Base-by-base conservation (phyloP, 2,329 filamentous ascomycete species). In the Mycosphaerella sp. region DNA sequence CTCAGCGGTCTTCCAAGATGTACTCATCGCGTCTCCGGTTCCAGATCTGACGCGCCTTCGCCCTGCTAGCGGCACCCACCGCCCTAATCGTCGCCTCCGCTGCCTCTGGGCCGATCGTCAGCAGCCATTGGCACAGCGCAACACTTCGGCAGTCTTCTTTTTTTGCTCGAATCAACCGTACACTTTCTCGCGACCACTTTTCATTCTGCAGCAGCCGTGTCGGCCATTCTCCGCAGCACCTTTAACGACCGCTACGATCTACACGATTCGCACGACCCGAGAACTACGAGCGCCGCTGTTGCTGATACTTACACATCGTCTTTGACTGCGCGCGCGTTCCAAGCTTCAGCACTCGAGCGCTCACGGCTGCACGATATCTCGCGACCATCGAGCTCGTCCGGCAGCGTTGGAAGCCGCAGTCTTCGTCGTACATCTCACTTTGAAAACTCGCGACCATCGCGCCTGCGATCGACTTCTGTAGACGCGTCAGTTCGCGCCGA, bases 241-340 rank as follows among this genome's bases (percentile, higher is more conserved):
- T 68, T 71, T 78, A 69, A 79, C 75, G 75, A 79, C 70, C 69
- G 70, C 68, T 66, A 79, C 77, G 75, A 78, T 59, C 58, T 60
- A 59, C 68, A 79, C 75, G 75, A 79, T 68, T 67, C n/a, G 18
- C 47, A 43, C 40, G 40, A 50, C 30, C 28, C 16, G 30, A 40
- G 36, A 48, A 27, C 44, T 48, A 21, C 44, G 21, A 34, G 30
- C 4, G 30, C 9, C 1, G 4, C 30, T 34, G 44, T 48, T 41
- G 39, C 41, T 34, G 27, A 12, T 14, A 36, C 70, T 59, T 71
- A 73, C 64, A 79, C 77, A 74, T 77, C 64, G 68, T 71, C 61
- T 64, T 71, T 68, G 71, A 71, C 68, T 68, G 69, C 61, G 62
- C 73, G 69, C 69, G 72, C 75, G 67, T 73, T 72, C 70, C 74